Evolutionary conservation across 768 basidiomycete genomes (phyloP), one percentile per base, ranked within the genome.

Genomic region (Russula sp.): DNA sequence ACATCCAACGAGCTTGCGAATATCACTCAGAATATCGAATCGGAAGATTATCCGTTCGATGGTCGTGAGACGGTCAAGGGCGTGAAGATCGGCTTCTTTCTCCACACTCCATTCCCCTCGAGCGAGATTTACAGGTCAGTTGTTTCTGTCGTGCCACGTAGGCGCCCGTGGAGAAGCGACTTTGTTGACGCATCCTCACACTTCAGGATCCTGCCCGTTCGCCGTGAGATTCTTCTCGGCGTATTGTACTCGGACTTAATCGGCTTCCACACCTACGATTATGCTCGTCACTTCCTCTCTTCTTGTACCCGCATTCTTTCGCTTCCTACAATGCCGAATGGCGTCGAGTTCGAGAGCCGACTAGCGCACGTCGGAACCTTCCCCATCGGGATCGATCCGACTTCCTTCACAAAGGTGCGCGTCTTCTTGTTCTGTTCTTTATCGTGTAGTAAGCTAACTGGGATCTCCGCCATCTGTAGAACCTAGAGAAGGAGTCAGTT

Each of bases 181-280:
- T 3, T 18, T 10, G 58, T 63, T 44, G 51, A 32, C 22, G 5
- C 53, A 50, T 63, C 57, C 40, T 57, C 62, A 44, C 22, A 5
- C 32, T 54, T 13, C 71, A 97, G 97, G 65, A 97, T 98, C 73
- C 81, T 99, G 18, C 97, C 97, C 3, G 97, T 99, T 40, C 89
- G 97, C 56, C 86, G 94, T 62, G 97, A 99, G 76, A 98, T 99
- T 67, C 80, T 99, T n/a, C 86, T 98, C 40, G 97, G 97, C 34
- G 84, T 98, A 50, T 82, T 98, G 16, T 93, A 95, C 75, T 98
- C 92, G 71, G 96, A 99, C 73, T 83, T 99, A 66, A 94, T 99
- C 71, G 97, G 97, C 16, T 99, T 98, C 85, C 97, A 99, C 80
- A 99, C 97, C 10, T 99, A 96, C 76, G 97, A 99, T 76, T 99